A percentile compares a stretch with the other conserved stretches of the same genome.
Conservation (phyloP, 1,284 basidiomycete genomes). For the Xanthoconium separans region DNA sequence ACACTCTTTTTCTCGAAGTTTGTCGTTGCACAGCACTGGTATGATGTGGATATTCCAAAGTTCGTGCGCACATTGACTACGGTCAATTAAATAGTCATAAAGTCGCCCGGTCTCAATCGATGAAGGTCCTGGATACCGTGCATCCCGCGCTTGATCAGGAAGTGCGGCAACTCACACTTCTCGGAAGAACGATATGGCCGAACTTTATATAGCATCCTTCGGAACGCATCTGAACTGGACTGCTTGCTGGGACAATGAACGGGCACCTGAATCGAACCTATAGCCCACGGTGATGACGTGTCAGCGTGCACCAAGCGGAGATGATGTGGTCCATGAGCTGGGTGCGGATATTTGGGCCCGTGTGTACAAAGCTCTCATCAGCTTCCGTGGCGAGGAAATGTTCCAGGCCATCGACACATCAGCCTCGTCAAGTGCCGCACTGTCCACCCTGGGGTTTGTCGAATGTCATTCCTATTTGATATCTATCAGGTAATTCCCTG, state of each 20-base stretch:
- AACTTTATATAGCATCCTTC: neutral
- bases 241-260: neutral
- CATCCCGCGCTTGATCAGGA: neutral
- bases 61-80: too few relatives aligned
- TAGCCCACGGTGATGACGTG: neutral
- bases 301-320: conserved; percentile 4
- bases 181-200: neutral
- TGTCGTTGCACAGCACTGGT: too few relatives aligned
- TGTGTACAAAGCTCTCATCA: neutral
- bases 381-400: neutral
- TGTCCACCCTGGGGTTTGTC: neutral
- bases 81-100: too few relatives aligned
- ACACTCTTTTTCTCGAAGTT: too few relatives aligned
- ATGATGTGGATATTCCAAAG: too few relatives aligned
- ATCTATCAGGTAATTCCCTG: neutral
- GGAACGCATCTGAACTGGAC: neutral
- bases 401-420: neutral
- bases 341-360: conserved; percentile 7
- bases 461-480: neutral
- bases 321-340: neutral
- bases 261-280: neutral
- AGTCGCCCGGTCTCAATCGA: neutral
- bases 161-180: neutral
- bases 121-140: neutral
- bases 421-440: neutral